phyloP scores from a whole-genome alignment of 768 basidiomycete genomes.

The Russula lepida region DNA sequence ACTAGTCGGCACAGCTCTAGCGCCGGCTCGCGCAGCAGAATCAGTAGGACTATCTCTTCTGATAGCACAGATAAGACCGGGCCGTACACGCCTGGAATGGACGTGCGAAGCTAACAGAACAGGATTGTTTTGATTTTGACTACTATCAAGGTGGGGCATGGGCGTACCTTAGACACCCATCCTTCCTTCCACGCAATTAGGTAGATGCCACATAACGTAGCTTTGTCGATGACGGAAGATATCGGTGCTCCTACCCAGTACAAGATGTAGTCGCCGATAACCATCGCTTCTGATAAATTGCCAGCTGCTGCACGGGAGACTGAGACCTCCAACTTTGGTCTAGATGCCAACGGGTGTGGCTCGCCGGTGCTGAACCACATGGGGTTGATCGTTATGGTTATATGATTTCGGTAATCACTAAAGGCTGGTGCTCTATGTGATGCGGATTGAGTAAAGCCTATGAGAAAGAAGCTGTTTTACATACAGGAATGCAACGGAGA shows the following conservation, averaged over 20 bases:
- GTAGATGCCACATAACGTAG: slow-evolving; percentile 3
- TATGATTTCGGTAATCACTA: background rate
- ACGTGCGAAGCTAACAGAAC: background rate
- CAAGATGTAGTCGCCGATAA: slow-evolving; percentile 11
- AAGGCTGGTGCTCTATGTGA: background rate
- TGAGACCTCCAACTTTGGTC: background rate
- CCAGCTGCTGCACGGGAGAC: background rate
- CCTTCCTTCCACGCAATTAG: slow-evolving; percentile 12
- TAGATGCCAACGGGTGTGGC: slow-evolving; percentile 5
- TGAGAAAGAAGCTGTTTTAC: background rate
- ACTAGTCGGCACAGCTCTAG: slow-evolving; percentile 5
- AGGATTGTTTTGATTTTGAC: background rate
- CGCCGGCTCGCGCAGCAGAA: slow-evolving; percentile 4
- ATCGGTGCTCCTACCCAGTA: slow-evolving; percentile 1
- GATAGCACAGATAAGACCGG: slow-evolving; percentile 4
- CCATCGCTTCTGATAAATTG: slow-evolving; percentile 1
- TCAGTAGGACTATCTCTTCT: background rate
- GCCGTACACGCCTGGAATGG: background rate
- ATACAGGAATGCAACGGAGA: slow-evolving; percentile 3
- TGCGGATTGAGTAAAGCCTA: background rate
- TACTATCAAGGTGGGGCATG: background rate
- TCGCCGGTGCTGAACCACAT: slow-evolving; percentile 7
- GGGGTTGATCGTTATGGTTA: background rate
- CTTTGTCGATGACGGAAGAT: background rate
- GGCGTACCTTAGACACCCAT: slow-evolving; percentile 6